Conservation (phyloP, 176 grass and related monocot genomes). For the Bothriochloa decipiens region DNA sequence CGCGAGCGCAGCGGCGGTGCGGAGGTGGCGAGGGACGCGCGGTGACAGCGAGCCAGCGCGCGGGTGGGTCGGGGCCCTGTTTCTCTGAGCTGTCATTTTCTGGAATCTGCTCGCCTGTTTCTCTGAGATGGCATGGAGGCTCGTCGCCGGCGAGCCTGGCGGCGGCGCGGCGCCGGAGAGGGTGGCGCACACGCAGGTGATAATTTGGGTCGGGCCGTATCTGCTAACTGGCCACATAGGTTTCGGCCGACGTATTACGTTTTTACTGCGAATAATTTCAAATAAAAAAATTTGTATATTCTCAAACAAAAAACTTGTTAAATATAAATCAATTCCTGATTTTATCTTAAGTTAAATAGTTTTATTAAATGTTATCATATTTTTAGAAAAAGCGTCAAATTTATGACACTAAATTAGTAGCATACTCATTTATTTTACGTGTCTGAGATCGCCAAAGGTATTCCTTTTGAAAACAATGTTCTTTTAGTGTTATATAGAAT, state of each 20-base stretch:
- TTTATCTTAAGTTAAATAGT: too few relatives aligned
- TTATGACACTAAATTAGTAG: too few relatives aligned
- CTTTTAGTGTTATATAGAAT: too few relatives aligned
- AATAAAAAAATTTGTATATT: neutral
- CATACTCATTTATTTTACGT: too few relatives aligned
- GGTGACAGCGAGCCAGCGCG: neutral
- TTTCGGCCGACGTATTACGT: neutral
- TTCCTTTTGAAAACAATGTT: too few relatives aligned
- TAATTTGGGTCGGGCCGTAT: neutral
- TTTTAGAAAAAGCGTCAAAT: too few relatives aligned
- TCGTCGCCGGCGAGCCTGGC: neutral
- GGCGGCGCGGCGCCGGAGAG: neutral
- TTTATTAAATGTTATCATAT: too few relatives aligned
- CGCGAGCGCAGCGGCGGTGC: conserved; percentile 39
- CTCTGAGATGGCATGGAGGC: neutral
- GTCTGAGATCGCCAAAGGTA: too few relatives aligned
- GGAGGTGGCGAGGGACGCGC: conserved; percentile 44
- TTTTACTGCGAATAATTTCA: neutral
- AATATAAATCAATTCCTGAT: too few relatives aligned
- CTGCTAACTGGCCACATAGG: neutral
- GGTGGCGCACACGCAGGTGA: neutral
- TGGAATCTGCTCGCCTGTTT: neutral
- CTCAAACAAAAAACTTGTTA: neutral
- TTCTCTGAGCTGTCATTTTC: neutral
- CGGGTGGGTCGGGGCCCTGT: neutral